Percentiles rank a stretch among this genome's conserved stretches.
These are phyloP conservation scores for Phylloporus sp. DNA, from an alignment of 768 basidiomycete genomes.

Conservation along the genomic window DNA sequence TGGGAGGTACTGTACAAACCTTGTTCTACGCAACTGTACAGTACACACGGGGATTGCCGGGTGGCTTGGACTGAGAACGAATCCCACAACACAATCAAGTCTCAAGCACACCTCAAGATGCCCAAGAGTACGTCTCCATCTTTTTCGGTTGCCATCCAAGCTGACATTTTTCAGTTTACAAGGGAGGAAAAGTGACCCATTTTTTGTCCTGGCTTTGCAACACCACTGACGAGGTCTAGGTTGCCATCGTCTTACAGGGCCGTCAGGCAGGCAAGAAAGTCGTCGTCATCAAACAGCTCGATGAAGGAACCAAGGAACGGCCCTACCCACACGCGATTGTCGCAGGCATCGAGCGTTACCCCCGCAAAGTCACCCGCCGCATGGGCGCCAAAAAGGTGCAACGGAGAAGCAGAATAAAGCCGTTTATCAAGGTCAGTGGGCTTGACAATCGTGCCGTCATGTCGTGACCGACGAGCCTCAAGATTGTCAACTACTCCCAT, in stretches of 20 bases:
- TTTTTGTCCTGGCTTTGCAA: background rate
- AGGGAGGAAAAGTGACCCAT: slow-evolving; percentile 81
- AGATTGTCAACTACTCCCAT: slow-evolving; percentile 98
- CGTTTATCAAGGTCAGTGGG: slow-evolving; percentile 91
- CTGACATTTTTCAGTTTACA: slow-evolving; percentile 62
- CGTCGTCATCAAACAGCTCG: slow-evolving; percentile 95
- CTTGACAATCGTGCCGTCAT: background rate
- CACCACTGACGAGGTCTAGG: slow-evolving; percentile 40
- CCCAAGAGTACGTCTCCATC: slow-evolving; percentile 33
- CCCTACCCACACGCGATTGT: slow-evolving; percentile 98
- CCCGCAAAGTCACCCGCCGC: slow-evolving; percentile 92
- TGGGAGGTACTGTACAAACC: no score
- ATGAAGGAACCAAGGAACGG: slow-evolving; percentile 95
- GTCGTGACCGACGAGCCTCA: background rate
- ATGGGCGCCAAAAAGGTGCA: slow-evolving; percentile 97
- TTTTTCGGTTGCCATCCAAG: background rate
- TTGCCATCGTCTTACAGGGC: slow-evolving; percentile 96
- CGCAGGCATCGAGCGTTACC: slow-evolving; percentile 97
- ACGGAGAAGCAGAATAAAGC: slow-evolving; percentile 95
- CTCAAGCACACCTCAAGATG: slow-evolving; percentile 36
- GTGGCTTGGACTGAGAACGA: slow-evolving; percentile 29
- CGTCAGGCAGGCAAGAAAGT: slow-evolving; percentile 99
- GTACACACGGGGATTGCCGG: slow-evolving; percentile 30
- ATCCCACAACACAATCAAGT: slow-evolving; percentile 17
- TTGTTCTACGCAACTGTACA: slow-evolving; percentile 22